Evolutionary conservation across 2,329 filamentous ascomycete genomes (phyloP).

Genomic region (Hymenotorrendiella dingleyae): DNA sequence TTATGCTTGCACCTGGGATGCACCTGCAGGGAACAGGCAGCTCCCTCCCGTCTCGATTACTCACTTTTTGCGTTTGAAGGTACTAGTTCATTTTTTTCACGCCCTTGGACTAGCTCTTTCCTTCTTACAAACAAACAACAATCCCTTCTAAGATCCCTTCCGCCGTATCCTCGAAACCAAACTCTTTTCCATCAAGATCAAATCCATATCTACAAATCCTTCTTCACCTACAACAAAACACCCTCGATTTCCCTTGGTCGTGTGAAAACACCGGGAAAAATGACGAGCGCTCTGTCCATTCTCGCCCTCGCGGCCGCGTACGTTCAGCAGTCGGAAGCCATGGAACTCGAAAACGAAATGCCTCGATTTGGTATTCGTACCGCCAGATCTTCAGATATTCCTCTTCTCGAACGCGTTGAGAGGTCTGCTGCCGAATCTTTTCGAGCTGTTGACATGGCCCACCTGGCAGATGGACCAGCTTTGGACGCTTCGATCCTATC

Average conservation of each 20-base stretch:
- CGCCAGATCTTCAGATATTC: conserved; percentile 24
- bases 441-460: conserved; percentile 19
- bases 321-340: conserved; percentile 23
- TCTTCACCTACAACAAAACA: too few species aligned
- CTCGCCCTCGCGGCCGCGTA: conserved; percentile 24
- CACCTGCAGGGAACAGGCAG: neutral
- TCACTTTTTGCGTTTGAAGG: too few species aligned
- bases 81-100: conserved; percentile 2
- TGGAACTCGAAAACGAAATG: conserved; percentile 8
- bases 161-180: neutral
- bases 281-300: conserved; percentile 23
- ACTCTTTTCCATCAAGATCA: neutral
- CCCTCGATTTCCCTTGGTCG: too few species aligned
- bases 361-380: conserved; percentile 20
- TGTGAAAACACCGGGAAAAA: too few species aligned
- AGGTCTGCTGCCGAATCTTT: conserved; percentile 27
- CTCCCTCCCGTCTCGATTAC: neutral
- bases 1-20: neutral
- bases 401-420: conserved; percentile 26
- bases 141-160: too few species aligned
- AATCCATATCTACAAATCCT: neutral
- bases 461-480: conserved; percentile 19
- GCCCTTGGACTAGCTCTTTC: neutral
- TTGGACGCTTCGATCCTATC: conserved; percentile 18
- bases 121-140: conserved; percentile 1